Conservation (phyloP, 495 filamentous ascomycete species). For the Hypoxylon intermedium region DNA sequence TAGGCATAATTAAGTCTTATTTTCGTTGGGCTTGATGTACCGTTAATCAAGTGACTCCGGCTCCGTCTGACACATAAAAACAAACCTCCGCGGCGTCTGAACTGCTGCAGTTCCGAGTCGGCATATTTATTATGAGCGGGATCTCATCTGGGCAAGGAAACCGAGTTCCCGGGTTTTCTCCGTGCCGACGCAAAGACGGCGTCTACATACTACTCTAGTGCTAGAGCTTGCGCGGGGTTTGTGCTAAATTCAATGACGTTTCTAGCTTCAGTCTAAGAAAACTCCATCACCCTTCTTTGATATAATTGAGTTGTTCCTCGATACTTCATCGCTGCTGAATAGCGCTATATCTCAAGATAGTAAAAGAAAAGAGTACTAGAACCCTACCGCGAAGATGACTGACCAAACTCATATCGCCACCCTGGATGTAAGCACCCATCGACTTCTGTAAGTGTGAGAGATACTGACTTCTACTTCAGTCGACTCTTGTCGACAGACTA, state of each 20-base stretch:
- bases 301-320: slow-evolving; percentile 3
- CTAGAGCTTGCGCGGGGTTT: slow-evolving; percentile 34
- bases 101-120: slow-evolving; percentile 20
- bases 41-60: not conserved
- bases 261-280: slow-evolving; percentile 1
- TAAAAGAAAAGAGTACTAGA: slow-evolving; percentile 2
- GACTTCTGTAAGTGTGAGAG: not conserved
- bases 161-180: slow-evolving; percentile 46
- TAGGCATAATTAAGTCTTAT: no score
- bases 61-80: slow-evolving; percentile 6
- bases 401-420: slow-evolving; percentile 41
- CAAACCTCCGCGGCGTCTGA: slow-evolving; percentile 23
- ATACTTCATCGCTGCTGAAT: not conserved
- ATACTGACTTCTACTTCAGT: slow-evolving; percentile 37
- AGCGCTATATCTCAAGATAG: not conserved
- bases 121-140: slow-evolving; percentile 33
- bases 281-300: slow-evolving; percentile 11
- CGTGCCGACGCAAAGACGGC: slow-evolving; percentile 31
- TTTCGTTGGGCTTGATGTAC: slow-evolving; percentile 14
- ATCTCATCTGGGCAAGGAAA: slow-evolving; percentile 8
- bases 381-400: slow-evolving; percentile 39
- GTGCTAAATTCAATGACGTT: slow-evolving; percentile 28
- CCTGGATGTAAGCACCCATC: slow-evolving; percentile 44
- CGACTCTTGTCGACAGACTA: slow-evolving; percentile 57
- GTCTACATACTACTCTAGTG: slow-evolving; percentile 19